These are phyloP conservation scores for Arctium minus DNA, from an alignment of 129 eudicot species.

Conservation along the genomic window DNA sequence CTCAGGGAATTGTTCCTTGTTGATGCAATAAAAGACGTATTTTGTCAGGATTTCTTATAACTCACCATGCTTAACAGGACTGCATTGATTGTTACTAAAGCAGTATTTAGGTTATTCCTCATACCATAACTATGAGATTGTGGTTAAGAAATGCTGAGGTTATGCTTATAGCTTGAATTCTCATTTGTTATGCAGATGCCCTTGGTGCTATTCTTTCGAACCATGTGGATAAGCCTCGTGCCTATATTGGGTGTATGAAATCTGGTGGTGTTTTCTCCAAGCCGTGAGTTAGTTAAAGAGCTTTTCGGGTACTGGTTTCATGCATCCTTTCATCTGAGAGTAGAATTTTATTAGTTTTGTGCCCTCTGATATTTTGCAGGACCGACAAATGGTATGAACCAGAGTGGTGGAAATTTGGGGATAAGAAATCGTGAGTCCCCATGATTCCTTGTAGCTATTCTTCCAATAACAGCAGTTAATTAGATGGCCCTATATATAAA, in stretches of 20 bases:
- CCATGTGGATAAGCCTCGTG: constrained; percentile 69
- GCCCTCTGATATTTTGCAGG: constrained; percentile 33
- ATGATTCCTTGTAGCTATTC: background rate
- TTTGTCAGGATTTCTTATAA: too few relatives aligned
- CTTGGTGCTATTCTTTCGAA: constrained; percentile 68
- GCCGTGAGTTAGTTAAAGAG: constrained; percentile 46
- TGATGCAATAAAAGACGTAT: too few relatives aligned
- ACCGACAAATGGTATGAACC: constrained; percentile 89
- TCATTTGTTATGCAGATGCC: constrained; percentile 48
- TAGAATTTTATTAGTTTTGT: background rate
- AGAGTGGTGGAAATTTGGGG: constrained; percentile 97
- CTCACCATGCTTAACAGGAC: background rate
- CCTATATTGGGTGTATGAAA: constrained; percentile 91
- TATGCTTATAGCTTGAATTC: background rate
- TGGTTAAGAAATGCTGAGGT: background rate
- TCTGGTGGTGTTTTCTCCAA: constrained; percentile 87
- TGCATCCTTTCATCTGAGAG: background rate
- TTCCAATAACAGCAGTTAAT: background rate
- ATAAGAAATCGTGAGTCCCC: constrained; percentile 73
- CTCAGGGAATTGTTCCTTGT: too few relatives aligned
- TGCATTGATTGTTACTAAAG: background rate
- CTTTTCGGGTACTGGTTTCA: background rate
- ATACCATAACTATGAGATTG: background rate
- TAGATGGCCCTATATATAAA: background rate
- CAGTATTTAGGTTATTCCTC: background rate